Conservation (phyloP, 75 land plant species). For the Picea sitchensis region DNA sequence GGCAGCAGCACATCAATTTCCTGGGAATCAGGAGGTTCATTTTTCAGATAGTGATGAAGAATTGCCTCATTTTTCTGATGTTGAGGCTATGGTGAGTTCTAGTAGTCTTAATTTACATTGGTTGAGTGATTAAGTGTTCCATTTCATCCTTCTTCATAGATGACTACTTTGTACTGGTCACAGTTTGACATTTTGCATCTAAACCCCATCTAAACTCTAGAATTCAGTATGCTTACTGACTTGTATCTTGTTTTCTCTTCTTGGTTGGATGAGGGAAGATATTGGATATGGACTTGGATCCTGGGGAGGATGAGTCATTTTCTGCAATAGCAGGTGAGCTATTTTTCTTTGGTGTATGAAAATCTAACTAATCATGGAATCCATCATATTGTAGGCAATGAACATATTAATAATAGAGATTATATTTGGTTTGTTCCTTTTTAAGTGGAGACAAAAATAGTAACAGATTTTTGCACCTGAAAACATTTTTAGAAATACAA, state of each 20-base stretch:
- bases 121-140: too few relatives aligned
- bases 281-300: conserved; percentile 83
- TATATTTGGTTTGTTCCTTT: not conserved
- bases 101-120: too few relatives aligned
- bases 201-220: conserved; percentile 1
- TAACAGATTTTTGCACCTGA: not conserved
- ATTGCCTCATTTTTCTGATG: conserved; percentile 76
- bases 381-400: not conserved
- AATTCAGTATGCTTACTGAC: not conserved
- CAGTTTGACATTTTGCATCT: not conserved
- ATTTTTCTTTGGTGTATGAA: not conserved
- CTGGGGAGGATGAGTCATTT: conserved; percentile 50
- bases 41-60: conserved; percentile 62
- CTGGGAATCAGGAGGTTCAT: conserved; percentile 18
- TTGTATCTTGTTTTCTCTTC: not conserved
- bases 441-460: not conserved
- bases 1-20: conserved; percentile 9
- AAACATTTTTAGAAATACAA: not conserved
- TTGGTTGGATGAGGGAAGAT: conserved; percentile 39
- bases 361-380: not conserved
- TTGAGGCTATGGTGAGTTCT: conserved; percentile 68
- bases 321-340: conserved; percentile 46
- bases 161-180: not conserved
- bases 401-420: not conserved
- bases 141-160: not conserved